A percentile compares a stretch with the other conserved stretches of the same genome.
Conservation (phyloP, 345 rosid genomes). For the Durio zibethinus region DNA sequence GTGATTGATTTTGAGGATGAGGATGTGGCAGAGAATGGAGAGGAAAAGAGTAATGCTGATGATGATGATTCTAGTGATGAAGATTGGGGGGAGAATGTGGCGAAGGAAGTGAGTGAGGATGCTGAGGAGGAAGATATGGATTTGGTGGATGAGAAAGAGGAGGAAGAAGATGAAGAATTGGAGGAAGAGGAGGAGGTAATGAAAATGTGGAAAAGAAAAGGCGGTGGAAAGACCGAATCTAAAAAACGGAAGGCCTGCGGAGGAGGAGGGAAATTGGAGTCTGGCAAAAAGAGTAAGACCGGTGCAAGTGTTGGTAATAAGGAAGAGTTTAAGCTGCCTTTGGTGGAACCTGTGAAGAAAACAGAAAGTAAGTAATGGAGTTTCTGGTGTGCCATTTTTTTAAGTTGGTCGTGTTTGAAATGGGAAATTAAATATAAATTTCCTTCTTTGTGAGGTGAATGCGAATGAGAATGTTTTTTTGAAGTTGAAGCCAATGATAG, state of each 20-base stretch:
- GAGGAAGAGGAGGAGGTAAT: conserved; percentile 25
- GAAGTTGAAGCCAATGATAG: neutral
- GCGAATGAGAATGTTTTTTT: neutral
- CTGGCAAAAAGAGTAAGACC: conserved; percentile 50
- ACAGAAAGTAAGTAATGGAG: conserved; percentile 37
- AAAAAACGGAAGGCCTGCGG: conserved; percentile 46
- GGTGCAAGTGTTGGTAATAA: conserved; percentile 22
- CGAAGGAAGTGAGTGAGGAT: conserved; percentile 44
- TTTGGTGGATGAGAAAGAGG: conserved; percentile 57
- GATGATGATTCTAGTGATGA: conserved; percentile 74
- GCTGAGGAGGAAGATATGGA: conserved; percentile 50
- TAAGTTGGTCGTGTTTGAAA: conserved; percentile 4
- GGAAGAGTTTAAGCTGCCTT: conserved; percentile 34
- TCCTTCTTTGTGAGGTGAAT: neutral
- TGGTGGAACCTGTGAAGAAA: conserved; percentile 40
- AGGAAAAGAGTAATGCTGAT: conserved; percentile 26
- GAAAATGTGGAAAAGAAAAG: conserved; percentile 15
- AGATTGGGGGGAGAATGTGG: conserved; percentile 62
- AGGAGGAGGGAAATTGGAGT: conserved; percentile 30
- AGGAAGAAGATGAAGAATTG: conserved; percentile 26
- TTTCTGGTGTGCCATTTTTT: neutral
- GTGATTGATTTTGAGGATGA: conserved; percentile 46
- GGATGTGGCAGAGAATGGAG: conserved; percentile 33
- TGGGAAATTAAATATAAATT: neutral
- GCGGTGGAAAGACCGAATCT: conserved; percentile 25